Percentiles rank a stretch among this genome's conserved stretches.
phyloP scores from a whole-genome alignment of 306 rosid genomes.

The barrel medic (Medicago truncatula) region MtrunA17r5.0-ANR NC_053045.1:49373501-49374000 shows the following conservation, averaged over 20 bases:
- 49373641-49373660: constrained; percentile 39
- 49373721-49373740: constrained; percentile 61
- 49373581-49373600: constrained; percentile 45
- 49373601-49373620: constrained; percentile 44
- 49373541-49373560: background rate
- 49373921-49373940: constrained; percentile 1
- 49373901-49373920: background rate
- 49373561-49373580: constrained; percentile 18
- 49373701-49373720: constrained; percentile 42
- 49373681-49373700: constrained; percentile 45
- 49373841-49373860: background rate
- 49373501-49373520: background rate
- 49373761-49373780: constrained; percentile 78
- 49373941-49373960: background rate
- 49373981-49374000: background rate
- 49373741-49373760: constrained; percentile 96
- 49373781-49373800: constrained; percentile 87
- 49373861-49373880: background rate
- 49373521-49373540: constrained; percentile 6
- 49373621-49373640: constrained; percentile 37
- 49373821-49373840: background rate
- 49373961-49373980: background rate
- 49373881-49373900: background rate
- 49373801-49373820: constrained; percentile 95
- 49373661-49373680: constrained; percentile 68